Evolutionary conservation across 352 stramenopile genomes (phyloP), one percentile per base, ranked within the genome.

Genomic region (Phytophthora foliorum): DNA sequence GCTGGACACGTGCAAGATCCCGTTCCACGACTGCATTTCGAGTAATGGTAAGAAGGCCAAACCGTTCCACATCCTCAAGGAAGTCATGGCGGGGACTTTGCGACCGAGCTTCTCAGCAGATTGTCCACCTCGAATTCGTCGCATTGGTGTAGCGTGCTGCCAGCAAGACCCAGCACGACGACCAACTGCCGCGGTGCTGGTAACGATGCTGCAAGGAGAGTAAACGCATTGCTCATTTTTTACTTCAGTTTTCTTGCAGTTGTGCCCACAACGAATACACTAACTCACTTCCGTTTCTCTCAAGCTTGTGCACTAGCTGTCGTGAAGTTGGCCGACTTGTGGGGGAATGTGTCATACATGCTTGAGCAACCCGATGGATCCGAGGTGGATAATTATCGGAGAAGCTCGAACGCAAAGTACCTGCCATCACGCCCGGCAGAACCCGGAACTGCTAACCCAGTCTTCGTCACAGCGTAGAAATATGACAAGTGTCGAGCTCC

Each of bases 31-130:
- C 53, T 69, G 49, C 31, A 32, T 62, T 13, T 52, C 41, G 4
- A 24, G 39, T 0, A 36, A 65, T 7, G 61, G 56, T 1, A 65
- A 58, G 55, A 68, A 69, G 38, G 51, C 82, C 22, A 81, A 87
- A 41, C 76, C 74, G 7, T 77, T 85, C 63, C 77, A 79, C 11
- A 80, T 85, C 49, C 63, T 85, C 21, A 74, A 82, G 51, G 71
- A 72, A 51, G 69, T 82, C 8, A 82, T 81, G 62, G 59, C 58
- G 3, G 80, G 80, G 3, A 78, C 64, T n/a, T 51, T 89, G 13
- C 69, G 79, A 38, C 79, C 79, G 8, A 78, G 54, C 41, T 89
- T 86, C 59, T 81, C 44, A 7, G 57, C 49, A 22, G 50, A 72
- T 13, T 90, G 81, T 44, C 82, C 84, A 4, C 19, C 64, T 25